These are phyloP conservation scores for Pezicula neosporulosa DNA, from an alignment of 2,329 filamentous ascomycete species.

Conservation along the genomic window DNA sequence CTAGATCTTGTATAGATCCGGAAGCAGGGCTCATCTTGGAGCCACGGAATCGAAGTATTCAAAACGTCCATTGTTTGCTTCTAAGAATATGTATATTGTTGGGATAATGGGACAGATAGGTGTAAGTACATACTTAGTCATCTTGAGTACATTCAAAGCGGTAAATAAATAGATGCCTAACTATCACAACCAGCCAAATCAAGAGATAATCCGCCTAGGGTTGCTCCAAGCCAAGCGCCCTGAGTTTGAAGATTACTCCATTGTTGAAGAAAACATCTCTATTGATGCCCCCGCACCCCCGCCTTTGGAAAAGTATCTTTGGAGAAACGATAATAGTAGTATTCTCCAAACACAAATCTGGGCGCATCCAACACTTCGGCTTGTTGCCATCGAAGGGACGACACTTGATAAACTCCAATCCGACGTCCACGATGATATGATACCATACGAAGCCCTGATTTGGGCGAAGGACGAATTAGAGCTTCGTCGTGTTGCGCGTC, in stretches of 20 bases:
- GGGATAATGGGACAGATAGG: conserved; percentile 1
- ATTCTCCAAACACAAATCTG: conserved; percentile 2
- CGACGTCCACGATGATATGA: not conserved
- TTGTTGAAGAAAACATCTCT: not conserved
- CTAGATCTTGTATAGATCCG: conserved; percentile 2
- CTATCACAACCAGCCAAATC: not conserved
- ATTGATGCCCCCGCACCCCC: too few species aligned
- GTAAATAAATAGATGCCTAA: too few species aligned
- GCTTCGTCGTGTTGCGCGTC: conserved; percentile 1
- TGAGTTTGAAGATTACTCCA: not conserved
- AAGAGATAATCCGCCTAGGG: conserved; percentile 1
- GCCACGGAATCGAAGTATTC: conserved; percentile 1
- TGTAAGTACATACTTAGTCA: conserved; percentile 2
- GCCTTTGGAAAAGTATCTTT: not conserved
- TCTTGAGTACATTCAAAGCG: too few species aligned
- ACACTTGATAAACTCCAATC: too few species aligned
- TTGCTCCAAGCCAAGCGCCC: conserved; percentile 1
- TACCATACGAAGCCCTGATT: conserved; percentile 4
- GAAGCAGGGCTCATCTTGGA: conserved; percentile 1
- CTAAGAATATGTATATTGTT: not conserved
- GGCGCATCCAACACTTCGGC: not conserved
- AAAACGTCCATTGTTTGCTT: not conserved
- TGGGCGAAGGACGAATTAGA: conserved; percentile 6
- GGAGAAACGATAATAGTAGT: conserved; percentile 1
- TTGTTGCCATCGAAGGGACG: not conserved